Base-by-base conservation (phyloP, 768 basidiomycete species). In the Phylloporus scabripes region DNA sequence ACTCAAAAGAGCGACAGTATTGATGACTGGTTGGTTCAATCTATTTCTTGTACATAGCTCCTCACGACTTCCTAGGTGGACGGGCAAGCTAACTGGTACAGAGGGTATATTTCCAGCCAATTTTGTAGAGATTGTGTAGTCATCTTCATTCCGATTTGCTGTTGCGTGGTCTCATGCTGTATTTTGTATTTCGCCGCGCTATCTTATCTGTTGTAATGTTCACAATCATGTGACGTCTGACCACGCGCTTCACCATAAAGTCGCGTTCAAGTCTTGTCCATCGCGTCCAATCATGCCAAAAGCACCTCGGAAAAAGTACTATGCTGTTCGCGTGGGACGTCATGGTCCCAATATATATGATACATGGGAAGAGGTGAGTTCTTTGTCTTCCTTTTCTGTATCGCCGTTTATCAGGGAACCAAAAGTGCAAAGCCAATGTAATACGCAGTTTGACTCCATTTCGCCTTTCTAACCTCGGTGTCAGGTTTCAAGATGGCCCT, bases 61-160 rank as follows among this genome's bases (percentile, higher is more conserved):
- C 36, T 37, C 40, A 29, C 21, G 5, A 46, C 47, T 42, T 18
- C 28, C 14, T 50, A 88, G 86, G 86, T 91, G 88, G 88, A 83
- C 74, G 12, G 88, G 88, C n/a, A 83, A 78, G 60, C 52, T 82
- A 2, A 67, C 77, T 18, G 76, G 75, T 14, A 64, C 73, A 33
- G 70, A 78, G 55, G 89, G 89, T 0, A 77, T 84, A 39, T 91
- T 92, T 64, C 88, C 88, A 29, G 88, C 88, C 14, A 90, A 90
- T 63, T 88, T 87, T 58, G 85, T 89, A n/a, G 85, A 88, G 61
- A 65, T 88, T 49, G 67, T 74, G 23, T 76, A 61, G 52, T 14
- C 29, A 17, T 34, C 36, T 26, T 45, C 12, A 11, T 44, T 12
- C 29, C 11, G 29, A 10, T 29, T 29, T 29, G 28, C 42, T 45